Evolutionary conservation across 176 grass and related monocot species (phyloP), one percentile per base, ranked within the genome.

Genomic region (Triticum timopheevii): DNA sequence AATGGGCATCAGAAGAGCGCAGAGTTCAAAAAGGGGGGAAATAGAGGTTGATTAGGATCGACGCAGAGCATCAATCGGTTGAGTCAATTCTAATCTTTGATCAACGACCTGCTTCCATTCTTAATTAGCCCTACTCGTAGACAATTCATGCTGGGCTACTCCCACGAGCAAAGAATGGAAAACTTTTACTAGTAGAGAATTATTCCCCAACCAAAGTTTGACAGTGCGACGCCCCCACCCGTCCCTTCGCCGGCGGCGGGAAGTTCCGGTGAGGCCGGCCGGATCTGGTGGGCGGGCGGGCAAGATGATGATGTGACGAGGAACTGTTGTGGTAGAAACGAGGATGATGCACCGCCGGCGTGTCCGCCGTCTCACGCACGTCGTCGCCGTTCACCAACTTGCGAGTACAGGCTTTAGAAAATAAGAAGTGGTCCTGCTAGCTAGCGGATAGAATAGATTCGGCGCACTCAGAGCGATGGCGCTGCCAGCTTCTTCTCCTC

Each of bases 21-120:
- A 65, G 17, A 19, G 19, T 35, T 88, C 24, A 8, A 73, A 79
- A 74, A 74, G 27, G 45, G 45, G 58, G 27, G 38, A 31, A 40
- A 49, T 12, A 9, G 61, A 67, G 79, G 79, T 82, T 77, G 79
- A 82, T 82, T 87, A 82, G 24, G 34, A 82, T 69, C 4, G 24
- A 88, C 79, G 86, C 86, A 42, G 81, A 56, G 80, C 59, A 88
- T 77, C 80, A 9, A 33, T 44, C 45, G 25, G 17, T 17, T 4
- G 79, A 39, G 64, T 58, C 11, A 36, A 17, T 5, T 7, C 27
- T 76, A 74, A 52, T 39, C 10, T 30, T 76, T 34, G 38, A 85
- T 36, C 27, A 0, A n/a, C 13, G 66, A 80, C 62, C 52, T 45
- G 36, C 31, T 39, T 78, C 36, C 25, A 45, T 80, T 8, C 28